Percentiles rank a stretch among this genome's conserved stretches.
phyloP scores from a whole-genome alignment of 2,329 filamentous ascomycete species.

The Dryadomyces quercus-mongolicae region DNA sequence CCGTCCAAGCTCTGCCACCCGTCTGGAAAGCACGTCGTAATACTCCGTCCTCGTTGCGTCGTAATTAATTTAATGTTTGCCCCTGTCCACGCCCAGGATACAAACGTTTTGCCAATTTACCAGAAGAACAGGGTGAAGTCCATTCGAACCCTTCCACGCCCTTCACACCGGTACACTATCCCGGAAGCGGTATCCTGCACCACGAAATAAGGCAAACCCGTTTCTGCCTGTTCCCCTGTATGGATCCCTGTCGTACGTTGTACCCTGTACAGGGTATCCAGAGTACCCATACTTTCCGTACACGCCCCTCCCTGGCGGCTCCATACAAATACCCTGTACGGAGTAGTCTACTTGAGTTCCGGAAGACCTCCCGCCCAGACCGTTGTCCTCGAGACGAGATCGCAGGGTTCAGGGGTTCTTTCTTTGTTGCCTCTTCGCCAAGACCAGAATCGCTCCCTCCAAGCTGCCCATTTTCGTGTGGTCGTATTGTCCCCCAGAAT shows the following conservation, averaged over 20 bases:
- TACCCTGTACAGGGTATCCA: background rate
- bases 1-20: background rate
- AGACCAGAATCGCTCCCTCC: background rate
- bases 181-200: background rate
- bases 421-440: background rate
- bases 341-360: too few relatives aligned
- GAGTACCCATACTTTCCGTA: too few relatives aligned
- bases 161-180: background rate
- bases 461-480: too few relatives aligned
- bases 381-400: constrained; percentile 3
- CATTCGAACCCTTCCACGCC: too few relatives aligned
- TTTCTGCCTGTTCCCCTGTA: background rate
- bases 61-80: background rate
- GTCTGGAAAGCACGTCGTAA: background rate
- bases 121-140: background rate
- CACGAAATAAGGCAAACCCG: background rate
- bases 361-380: background rate
- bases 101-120: background rate
- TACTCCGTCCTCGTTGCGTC: background rate
- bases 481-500: too few relatives aligned
- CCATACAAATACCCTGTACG: too few relatives aligned
- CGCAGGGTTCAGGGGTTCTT: background rate
- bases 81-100: too few relatives aligned
- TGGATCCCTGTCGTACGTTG: background rate
- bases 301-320: background rate